A percentile compares a stretch with the other conserved stretches of the same genome.
Conservation (phyloP, 352 stramenopile species). For the Phytophthora colocasiae region DNA sequence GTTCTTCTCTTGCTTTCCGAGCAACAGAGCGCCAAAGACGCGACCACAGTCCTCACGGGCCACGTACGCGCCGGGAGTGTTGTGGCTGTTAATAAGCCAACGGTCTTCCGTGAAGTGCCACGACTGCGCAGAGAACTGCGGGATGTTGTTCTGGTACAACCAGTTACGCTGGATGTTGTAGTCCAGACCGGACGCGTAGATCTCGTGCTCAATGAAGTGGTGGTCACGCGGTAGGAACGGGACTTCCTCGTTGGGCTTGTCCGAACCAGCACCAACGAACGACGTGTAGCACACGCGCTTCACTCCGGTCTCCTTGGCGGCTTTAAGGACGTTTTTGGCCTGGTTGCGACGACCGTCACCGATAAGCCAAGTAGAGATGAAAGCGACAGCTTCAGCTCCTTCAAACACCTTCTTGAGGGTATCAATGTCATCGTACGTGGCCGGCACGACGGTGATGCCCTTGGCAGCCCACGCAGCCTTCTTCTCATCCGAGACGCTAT, state of each 20-base stretch:
- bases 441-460: constrained; percentile 17
- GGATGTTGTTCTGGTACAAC: constrained; percentile 47
- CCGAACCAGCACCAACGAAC: constrained; percentile 30
- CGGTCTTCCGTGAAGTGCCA: constrained; percentile 43
- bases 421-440: constrained; percentile 34
- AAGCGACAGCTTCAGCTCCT: constrained; percentile 28
- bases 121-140: constrained; percentile 23
- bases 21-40: constrained; percentile 27
- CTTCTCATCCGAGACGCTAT: constrained; percentile 23
- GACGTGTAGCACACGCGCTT: constrained; percentile 45
- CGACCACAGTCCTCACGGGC: constrained; percentile 34
- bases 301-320: constrained; percentile 33
- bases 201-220: constrained; percentile 32
- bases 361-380: constrained; percentile 43
- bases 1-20: constrained; percentile 28
- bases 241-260: constrained; percentile 31
- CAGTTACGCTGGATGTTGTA: constrained; percentile 54
- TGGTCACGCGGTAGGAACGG: constrained; percentile 43
- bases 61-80: constrained; percentile 32
- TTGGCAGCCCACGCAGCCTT: constrained; percentile 18
- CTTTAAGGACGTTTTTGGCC: constrained; percentile 20
- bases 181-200: constrained; percentile 27
- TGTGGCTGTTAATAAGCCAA: constrained; percentile 45
- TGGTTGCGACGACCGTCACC: constrained; percentile 32
- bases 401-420: constrained; percentile 35